Conservation (phyloP, 768 basidiomycete species). For the Boletus patriciae region DNA sequence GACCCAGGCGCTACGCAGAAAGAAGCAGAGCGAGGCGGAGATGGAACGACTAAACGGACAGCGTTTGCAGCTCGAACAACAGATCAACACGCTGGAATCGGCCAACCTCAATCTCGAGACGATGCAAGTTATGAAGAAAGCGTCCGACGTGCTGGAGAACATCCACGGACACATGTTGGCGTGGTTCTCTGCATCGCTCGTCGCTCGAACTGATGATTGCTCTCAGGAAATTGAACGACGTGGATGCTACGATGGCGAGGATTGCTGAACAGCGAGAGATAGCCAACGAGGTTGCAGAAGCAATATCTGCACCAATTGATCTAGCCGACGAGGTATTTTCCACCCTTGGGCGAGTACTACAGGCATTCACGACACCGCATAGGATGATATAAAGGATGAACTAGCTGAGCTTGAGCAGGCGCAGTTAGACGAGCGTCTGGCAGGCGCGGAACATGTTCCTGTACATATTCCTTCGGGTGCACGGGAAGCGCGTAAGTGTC, state of each 20-base stretch:
- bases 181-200: background rate
- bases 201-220: background rate
- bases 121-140: slow-evolving; percentile 96
- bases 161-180: slow-evolving; percentile 91
- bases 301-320: slow-evolving; percentile 72
- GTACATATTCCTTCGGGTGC: slow-evolving; percentile 73
- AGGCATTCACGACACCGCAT: slow-evolving; percentile 7
- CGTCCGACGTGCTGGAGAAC: slow-evolving; percentile 80
- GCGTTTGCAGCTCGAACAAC: slow-evolving; percentile 89
- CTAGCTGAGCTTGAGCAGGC: slow-evolving; percentile 88
- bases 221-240: slow-evolving; percentile 77
- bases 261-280: slow-evolving; percentile 91
- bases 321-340: slow-evolving; percentile 71
- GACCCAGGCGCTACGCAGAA: slow-evolving; percentile 85
- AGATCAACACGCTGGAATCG: slow-evolving; percentile 95
- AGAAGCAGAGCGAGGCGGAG: slow-evolving; percentile 87
- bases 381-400: slow-evolving; percentile 80
- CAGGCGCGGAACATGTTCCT: slow-evolving; percentile 87
- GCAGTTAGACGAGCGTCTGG: slow-evolving; percentile 78
- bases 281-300: slow-evolving; percentile 88
- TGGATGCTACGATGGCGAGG: slow-evolving; percentile 83
- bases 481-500: slow-evolving; percentile 50
- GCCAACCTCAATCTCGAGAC: slow-evolving; percentile 98
- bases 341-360: background rate
- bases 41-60: slow-evolving; percentile 83